phyloP scores from a whole-genome alignment of 2,329 filamentous ascomycete species.

The Colletotrichum eleusines region DNA sequence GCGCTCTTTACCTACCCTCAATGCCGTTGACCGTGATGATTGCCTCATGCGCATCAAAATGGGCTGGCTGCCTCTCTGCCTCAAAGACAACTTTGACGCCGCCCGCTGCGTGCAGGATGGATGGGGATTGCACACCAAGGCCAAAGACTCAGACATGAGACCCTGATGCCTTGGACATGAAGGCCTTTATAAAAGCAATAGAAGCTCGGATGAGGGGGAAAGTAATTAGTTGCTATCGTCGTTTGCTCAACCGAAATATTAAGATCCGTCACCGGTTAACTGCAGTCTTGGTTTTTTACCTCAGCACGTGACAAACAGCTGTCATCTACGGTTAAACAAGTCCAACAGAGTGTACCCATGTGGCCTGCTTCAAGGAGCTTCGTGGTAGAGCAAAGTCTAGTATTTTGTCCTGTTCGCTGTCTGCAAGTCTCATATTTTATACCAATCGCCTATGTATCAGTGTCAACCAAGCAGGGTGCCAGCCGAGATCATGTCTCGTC shows the following conservation, averaged over 20 bases:
- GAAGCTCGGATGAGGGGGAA: background rate
- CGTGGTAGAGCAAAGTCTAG: conserved; percentile 10
- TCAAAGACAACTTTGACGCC: conserved; percentile 35
- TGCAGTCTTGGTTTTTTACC: conserved; percentile 41
- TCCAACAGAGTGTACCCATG: conserved; percentile 9
- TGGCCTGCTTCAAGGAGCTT: background rate
- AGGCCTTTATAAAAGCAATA: conserved; percentile 5
- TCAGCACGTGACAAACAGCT: conserved; percentile 43
- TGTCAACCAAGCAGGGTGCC: background rate
- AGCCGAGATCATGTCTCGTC: background rate
- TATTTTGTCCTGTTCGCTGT: conserved; percentile 23
- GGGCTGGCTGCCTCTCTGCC: background rate
- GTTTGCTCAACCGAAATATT: conserved; percentile 41
- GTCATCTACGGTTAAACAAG: conserved; percentile 33
- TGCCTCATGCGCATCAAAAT: conserved; percentile 20
- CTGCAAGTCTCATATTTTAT: conserved; percentile 13
- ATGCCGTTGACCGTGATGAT: conserved; percentile 35
- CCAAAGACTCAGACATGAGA: conserved; percentile 36
- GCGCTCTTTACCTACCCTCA: conserved; percentile 15
- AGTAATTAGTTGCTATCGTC: conserved; percentile 34
- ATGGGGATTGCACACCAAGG: conserved; percentile 15
- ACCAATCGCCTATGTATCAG: background rate
- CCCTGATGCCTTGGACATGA: conserved; percentile 29
- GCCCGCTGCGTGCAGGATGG: conserved; percentile 17
- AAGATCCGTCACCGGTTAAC: conserved; percentile 42